Percentiles rank a stretch among this genome's conserved stretches.
Evolutionary conservation across 345 rosid species (phyloP).

Genomic region (Xanthoceras sorbifolium): DNA sequence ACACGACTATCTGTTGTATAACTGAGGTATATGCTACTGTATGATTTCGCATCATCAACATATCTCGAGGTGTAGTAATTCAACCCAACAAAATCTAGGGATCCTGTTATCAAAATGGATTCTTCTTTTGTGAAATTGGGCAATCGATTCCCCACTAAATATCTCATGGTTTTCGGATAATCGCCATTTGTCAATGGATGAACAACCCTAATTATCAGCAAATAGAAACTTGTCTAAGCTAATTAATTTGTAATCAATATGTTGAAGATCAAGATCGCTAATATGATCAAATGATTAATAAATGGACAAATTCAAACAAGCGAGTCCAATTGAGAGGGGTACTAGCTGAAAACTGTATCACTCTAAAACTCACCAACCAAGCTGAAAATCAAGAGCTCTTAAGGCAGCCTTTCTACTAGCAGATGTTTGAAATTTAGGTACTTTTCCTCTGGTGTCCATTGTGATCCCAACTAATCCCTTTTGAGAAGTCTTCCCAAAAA

Average conservation of each 20-base stretch:
- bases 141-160: slow-evolving; percentile 46
- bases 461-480: slow-evolving; percentile 42
- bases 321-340: no score
- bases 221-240: no score
- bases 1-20: slow-evolving; percentile 33
- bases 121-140: slow-evolving; percentile 57
- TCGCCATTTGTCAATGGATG: slow-evolving; percentile 61
- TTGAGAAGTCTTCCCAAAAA: slow-evolving; percentile 32
- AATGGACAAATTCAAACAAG: not conserved
- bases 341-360: no score
- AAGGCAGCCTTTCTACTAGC: slow-evolving; percentile 21
- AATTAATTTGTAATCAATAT: no score
- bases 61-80: slow-evolving; percentile 60
- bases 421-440: slow-evolving; percentile 26
- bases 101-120: slow-evolving; percentile 46
- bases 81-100: slow-evolving; percentile 56
- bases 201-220: slow-evolving; percentile 39
- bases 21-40: slow-evolving; percentile 19
- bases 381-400: slow-evolving; percentile 15
- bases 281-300: not conserved
- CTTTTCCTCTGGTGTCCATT: slow-evolving; percentile 24
- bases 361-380: slow-evolving; percentile 26
- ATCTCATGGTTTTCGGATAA: slow-evolving; percentile 56
- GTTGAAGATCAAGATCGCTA: no score
- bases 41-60: slow-evolving; percentile 20